A percentile compares a stretch with the other conserved stretches of the same genome.
Evolutionary conservation across 164 flowering plant species (phyloP).

Genomic region (Nelumbo lutea): DNA sequence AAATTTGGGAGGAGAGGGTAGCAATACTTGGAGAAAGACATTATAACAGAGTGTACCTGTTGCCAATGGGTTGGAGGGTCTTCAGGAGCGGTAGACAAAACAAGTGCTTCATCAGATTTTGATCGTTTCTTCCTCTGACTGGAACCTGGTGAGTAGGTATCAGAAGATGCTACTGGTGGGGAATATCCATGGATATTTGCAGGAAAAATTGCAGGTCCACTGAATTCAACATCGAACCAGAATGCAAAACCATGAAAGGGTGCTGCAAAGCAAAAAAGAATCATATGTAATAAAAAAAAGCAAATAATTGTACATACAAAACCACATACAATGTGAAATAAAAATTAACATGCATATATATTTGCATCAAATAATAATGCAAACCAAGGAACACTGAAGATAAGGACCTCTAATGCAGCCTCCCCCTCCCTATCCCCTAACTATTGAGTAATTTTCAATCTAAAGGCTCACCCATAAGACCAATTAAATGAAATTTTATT

Average conservation of each 20-base stretch:
- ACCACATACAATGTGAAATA: too few relatives aligned
- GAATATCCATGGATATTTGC: constrained; percentile 24
- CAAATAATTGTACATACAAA: background rate
- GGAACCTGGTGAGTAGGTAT: constrained; percentile 25
- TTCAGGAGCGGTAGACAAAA: constrained; percentile 95
- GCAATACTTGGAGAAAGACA: background rate
- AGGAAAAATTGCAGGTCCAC: constrained; percentile 36
- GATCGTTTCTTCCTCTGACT: constrained; percentile 54
- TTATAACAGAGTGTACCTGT: constrained; percentile 47
- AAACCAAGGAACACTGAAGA: too few relatives aligned
- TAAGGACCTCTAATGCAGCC: too few relatives aligned
- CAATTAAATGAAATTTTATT: too few relatives aligned
- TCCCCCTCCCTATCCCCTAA: too few relatives aligned
- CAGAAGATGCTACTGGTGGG: constrained; percentile 17
- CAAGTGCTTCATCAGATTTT: constrained; percentile 59
- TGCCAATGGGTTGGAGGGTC: constrained; percentile 98
- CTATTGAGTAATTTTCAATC: too few relatives aligned
- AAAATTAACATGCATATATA: too few relatives aligned
- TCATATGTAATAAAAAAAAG: background rate
- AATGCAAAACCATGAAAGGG: constrained; percentile 96
- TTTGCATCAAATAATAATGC: too few relatives aligned
- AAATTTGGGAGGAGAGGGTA: background rate
- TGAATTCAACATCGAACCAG: constrained; percentile 97
- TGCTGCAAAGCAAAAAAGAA: constrained; percentile 41
- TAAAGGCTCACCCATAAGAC: too few relatives aligned